Evolutionary conservation across 257 asterid genomes (phyloP), one percentile per base, ranked within the genome.

Genomic region (Nicotiana noctiflora): DNA sequence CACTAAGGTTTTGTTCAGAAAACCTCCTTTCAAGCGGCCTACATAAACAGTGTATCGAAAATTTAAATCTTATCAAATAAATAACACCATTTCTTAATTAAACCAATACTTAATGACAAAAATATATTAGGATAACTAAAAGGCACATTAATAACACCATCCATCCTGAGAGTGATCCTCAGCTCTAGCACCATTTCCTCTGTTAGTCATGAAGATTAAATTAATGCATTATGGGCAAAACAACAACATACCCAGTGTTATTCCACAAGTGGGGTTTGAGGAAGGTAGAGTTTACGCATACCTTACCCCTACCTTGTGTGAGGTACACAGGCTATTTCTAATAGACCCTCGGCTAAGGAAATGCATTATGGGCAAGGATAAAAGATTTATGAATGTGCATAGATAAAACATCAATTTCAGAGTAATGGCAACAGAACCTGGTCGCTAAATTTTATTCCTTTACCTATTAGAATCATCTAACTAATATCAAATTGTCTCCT

Each of bases 131-230:
- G 15, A 14, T 13, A 77, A 59, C 49, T 29, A 32, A 29, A 34
- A 25, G 53, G 32, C 81, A 77, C 34, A 19, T 13, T 59, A 55
- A 19, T 77, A 67, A 37, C 82, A 96, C 97, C 98, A 91, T 90
- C 96, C 97, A 83, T 94, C 94, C 62, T 88, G 98, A 83, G 94
- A 87, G 61, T 82, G 90, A 79, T 89, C 95, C 81, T 91, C 97
- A 83, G 92, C 89, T 86, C 81, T 90, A 44, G 91, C 92, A 61
- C 89, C 97, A 88, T 90, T 91, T 87, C 90, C 97, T 83, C 95
- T 95, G 91, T 65, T 63, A 68, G 62, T 61, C 61, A 79, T 23
- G 66, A 37, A 18, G 61, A 79, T 79, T 18, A 44, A 40, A 79
- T 18, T 79, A 52, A 79, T 8, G 75, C 67, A 76, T 62, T 51